A percentile compares a stretch with the other conserved stretches of the same genome.
Evolutionary conservation across 495 filamentous ascomycete species (phyloP).

Genomic region (Parathielavia appendiculata): DNA sequence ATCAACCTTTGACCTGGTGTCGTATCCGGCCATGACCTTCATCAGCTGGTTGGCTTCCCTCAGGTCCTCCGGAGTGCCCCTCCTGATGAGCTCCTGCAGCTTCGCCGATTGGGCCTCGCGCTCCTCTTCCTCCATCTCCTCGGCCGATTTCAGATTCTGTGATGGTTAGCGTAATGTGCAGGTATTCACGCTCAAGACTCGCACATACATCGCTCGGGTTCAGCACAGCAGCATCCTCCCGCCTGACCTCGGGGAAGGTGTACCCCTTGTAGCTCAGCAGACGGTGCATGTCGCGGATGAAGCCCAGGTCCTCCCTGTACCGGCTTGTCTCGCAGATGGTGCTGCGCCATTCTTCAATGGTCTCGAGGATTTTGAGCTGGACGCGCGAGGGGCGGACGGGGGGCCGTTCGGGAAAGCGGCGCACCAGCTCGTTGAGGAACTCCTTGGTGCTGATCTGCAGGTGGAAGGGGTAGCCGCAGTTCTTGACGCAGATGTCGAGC

Average conservation of each 20-base stretch:
- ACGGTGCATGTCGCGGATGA: constrained; percentile 97
- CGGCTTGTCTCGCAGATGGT: constrained; percentile 97
- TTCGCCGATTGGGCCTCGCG: constrained; percentile 91
- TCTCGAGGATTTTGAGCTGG: constrained; percentile 87
- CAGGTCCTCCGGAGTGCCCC: constrained; percentile 84
- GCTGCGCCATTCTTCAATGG: constrained; percentile 96
- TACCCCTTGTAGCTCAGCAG: constrained; percentile 95
- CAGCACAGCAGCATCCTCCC: constrained; percentile 92
- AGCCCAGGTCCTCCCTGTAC: constrained; percentile 94
- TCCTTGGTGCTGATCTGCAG: constrained; percentile 98
- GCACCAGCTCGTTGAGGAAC: constrained; percentile 96
- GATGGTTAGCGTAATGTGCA: neutral
- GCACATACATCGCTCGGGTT: constrained; percentile 90
- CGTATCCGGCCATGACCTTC: constrained; percentile 98
- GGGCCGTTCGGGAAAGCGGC: constrained; percentile 90
- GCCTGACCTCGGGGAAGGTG: constrained; percentile 81
- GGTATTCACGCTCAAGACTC: neutral
- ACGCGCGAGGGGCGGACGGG: constrained; percentile 79
- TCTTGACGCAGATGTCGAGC: constrained; percentile 98
- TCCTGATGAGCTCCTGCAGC: constrained; percentile 89
- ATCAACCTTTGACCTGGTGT: constrained; percentile 90
- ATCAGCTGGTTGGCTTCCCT: constrained; percentile 95
- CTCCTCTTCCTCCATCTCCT: constrained; percentile 99
- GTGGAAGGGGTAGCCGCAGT: constrained; percentile 98
- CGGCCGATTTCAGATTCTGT: constrained; percentile 89